These are phyloP conservation scores for Austroboletus sp. DNA, from an alignment of 1,284 basidiomycete genomes.

Conservation along the genomic window DNA sequence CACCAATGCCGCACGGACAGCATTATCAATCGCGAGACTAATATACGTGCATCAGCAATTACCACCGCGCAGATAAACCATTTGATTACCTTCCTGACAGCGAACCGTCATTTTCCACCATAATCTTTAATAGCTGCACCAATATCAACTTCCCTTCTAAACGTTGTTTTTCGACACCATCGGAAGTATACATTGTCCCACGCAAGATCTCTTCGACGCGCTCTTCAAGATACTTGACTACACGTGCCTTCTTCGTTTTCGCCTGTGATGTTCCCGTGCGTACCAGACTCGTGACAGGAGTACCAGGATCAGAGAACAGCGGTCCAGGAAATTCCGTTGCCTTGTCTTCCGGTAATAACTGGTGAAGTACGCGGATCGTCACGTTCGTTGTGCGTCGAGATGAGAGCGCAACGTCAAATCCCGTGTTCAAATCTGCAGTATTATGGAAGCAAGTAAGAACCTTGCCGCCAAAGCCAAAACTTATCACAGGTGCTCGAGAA, in stretches of 20 bases:
- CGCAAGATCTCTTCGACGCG: conserved; percentile 70
- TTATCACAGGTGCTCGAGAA: conserved; percentile 69
- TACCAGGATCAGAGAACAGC: conserved; percentile 69
- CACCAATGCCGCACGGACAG: conserved; percentile 57
- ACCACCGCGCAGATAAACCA: conserved; percentile 1
- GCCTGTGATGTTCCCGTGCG: conserved; percentile 55
- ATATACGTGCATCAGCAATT: conserved; percentile 16
- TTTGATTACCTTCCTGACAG: conserved; percentile 66
- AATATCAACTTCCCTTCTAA: conserved; percentile 74
- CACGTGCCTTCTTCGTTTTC: conserved; percentile 79
- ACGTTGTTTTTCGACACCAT: conserved; percentile 50
- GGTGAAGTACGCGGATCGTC: conserved; percentile 60
- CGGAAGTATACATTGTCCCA: conserved; percentile 66
- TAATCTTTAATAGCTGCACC: conserved; percentile 66
- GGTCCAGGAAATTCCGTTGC: conserved; percentile 75
- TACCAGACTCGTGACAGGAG: conserved; percentile 62
- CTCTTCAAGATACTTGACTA: conserved; percentile 70
- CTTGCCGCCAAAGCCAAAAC: conserved; percentile 86
- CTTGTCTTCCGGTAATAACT: conserved; percentile 59
- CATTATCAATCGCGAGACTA: conserved; percentile 66
- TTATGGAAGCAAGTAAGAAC: conserved; percentile 82
- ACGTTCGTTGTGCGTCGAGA: conserved; percentile 66
- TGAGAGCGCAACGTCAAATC: conserved; percentile 71
- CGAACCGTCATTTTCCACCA: conserved; percentile 83
- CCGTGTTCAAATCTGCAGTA: conserved; percentile 56